Evolutionary conservation across 2,329 filamentous ascomycete genomes (phyloP).

Genomic region (Byssothecium circinans): DNA sequence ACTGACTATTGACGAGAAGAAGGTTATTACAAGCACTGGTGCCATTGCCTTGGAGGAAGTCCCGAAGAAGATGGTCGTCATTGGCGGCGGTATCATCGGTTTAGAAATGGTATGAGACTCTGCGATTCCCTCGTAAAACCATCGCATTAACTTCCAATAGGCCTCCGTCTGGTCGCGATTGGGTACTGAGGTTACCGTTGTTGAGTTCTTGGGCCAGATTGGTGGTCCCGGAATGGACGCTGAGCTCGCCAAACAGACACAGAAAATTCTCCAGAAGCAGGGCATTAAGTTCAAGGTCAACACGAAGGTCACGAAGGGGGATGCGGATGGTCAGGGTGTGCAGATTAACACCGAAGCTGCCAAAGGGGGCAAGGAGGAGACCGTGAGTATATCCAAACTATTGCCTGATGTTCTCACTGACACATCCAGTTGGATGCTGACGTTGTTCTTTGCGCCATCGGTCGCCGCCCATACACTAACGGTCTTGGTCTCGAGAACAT

Average conservation of each 20-base stretch:
- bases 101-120: conserved; percentile 77
- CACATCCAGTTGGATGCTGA: conserved; percentile 77
- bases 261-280: conserved; percentile 95
- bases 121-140: not conserved
- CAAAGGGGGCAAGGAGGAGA: conserved; percentile 95
- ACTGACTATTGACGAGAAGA: conserved; percentile 94
- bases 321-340: conserved; percentile 74
- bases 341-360: conserved; percentile 86
- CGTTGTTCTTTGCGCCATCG: conserved; percentile 94
- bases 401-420: conserved; percentile 12
- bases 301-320: conserved; percentile 90
- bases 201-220: conserved; percentile 95
- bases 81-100: conserved; percentile 97
- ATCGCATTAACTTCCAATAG: conserved; percentile 43
- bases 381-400: conserved; percentile 56
- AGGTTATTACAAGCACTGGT: conserved; percentile 93
- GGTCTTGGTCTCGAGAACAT: conserved; percentile 93
- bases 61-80: conserved; percentile 94
- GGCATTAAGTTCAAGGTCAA: conserved; percentile 97
- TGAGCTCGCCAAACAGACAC: conserved; percentile 86
- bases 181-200: conserved; percentile 91
- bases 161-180: conserved; percentile 94
- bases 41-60: conserved; percentile 87
- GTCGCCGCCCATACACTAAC: conserved; percentile 89
- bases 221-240: conserved; percentile 96